A percentile compares a stretch with the other conserved stretches of the same genome.
phyloP scores from a whole-genome alignment of 2,329 filamentous ascomycete genomes.

The Davidsoniella eucalypti region DNA sequence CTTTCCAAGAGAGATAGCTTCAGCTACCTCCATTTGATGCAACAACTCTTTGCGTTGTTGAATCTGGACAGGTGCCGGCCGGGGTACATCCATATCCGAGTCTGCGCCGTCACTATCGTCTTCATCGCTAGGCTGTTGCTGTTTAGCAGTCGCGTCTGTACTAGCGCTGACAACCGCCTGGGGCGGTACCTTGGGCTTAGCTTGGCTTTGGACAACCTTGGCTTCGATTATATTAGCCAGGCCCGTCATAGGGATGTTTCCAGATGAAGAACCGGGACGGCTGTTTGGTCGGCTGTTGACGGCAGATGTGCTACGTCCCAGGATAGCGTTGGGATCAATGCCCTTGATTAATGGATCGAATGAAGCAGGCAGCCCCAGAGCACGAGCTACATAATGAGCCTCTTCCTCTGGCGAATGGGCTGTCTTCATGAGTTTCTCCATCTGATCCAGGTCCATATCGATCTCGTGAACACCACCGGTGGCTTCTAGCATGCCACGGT shows the following conservation, averaged over 20 bases:
- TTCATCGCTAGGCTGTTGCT: slow-evolving; percentile 23
- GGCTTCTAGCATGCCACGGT: slow-evolving; percentile 59
- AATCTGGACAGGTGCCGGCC: slow-evolving; percentile 26
- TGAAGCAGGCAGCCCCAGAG: slow-evolving; percentile 42
- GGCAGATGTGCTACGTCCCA: slow-evolving; percentile 14
- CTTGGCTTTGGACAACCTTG: not conserved
- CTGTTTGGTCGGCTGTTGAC: slow-evolving; percentile 8
- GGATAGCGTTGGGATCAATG: slow-evolving; percentile 21
- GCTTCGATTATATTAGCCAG: not conserved
- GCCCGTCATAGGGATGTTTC: not conserved
- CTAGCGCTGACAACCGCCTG: not conserved
- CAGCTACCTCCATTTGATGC: slow-evolving; percentile 43
- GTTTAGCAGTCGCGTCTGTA: not conserved
- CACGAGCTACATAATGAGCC: slow-evolving; percentile 46
- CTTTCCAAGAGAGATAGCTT: slow-evolving; percentile 34
- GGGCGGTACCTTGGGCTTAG: not conserved
- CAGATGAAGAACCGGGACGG: slow-evolving; percentile 7
- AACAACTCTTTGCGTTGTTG: slow-evolving; percentile 32
- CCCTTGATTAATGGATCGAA: slow-evolving; percentile 50
- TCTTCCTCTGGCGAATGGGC: slow-evolving; percentile 43
- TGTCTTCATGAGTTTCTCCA: slow-evolving; percentile 35
- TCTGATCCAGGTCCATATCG: slow-evolving; percentile 34
- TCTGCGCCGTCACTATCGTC: slow-evolving; percentile 22
- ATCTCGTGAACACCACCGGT: slow-evolving; percentile 40
- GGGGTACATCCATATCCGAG: slow-evolving; percentile 28